A percentile compares a stretch with the other conserved stretches of the same genome.
These are phyloP conservation scores for Geranium incanum DNA, from an alignment of 441 rosid species.

Conservation along the genomic window DNA sequence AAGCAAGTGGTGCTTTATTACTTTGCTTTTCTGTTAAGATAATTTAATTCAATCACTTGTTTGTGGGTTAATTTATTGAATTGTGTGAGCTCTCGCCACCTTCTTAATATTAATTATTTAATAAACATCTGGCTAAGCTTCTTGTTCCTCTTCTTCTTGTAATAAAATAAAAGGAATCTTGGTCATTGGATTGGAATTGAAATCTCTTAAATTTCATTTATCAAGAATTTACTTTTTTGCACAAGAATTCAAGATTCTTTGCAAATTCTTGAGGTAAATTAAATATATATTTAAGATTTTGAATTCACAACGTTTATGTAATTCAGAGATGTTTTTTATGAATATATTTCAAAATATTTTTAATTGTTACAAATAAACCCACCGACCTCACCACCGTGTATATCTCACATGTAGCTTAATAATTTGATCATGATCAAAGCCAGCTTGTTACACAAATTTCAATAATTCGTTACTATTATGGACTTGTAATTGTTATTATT, in stretches of 20 bases:
- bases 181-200: conserved; percentile 19
- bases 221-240: not conserved
- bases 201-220: not conserved
- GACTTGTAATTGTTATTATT: too few species aligned
- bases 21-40: conserved; percentile 24
- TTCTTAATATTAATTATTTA: not conserved
- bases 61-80: conserved; percentile 24
- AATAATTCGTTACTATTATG: too few species aligned
- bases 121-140: not conserved
- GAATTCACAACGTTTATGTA: not conserved
- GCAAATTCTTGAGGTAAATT: not conserved
- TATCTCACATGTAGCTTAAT: too few species aligned
- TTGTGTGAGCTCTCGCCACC: conserved; percentile 23
- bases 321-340: too few species aligned
- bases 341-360: too few species aligned
- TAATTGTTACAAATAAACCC: too few species aligned
- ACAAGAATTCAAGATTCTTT: not conserved
- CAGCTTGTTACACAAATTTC: too few species aligned
- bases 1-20: conserved; percentile 32
- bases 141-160: conserved; percentile 1
- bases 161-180: conserved; percentile 23
- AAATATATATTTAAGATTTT: not conserved
- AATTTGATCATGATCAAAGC: too few species aligned
- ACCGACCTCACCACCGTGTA: too few species aligned
- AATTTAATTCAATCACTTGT: conserved; percentile 21